Conservation (phyloP, 2,329 filamentous ascomycete genomes). For the Aspergillus ruber region DNA sequence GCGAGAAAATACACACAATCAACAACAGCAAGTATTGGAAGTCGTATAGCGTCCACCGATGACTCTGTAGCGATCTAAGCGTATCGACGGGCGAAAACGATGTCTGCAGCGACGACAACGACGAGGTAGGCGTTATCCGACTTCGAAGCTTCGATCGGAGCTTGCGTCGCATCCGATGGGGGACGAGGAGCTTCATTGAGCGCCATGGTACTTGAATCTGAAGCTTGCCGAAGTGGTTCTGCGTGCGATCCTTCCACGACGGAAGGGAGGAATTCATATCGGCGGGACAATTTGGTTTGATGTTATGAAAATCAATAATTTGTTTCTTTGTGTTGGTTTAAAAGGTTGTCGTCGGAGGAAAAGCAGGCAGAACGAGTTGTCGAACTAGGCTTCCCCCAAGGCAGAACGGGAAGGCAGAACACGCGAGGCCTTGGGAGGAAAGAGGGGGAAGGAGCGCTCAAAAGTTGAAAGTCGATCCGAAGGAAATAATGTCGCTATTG, state of each 20-base stretch:
- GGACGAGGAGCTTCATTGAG: conserved; percentile 47
- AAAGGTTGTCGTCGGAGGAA: no score
- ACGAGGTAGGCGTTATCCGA: conserved; percentile 60
- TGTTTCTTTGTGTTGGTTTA: no score
- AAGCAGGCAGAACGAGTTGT: no score
- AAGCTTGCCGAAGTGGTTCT: conserved; percentile 39
- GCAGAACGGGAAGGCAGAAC: conserved; percentile 9
- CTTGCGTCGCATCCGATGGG: conserved; percentile 60
- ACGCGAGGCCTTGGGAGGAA: conserved; percentile 16
- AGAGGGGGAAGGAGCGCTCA: conserved; percentile 11
- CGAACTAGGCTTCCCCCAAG: background rate
- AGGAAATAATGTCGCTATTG: no score
- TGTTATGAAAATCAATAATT: background rate
- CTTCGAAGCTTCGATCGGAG: conserved; percentile 64
- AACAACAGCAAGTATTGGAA: conserved; percentile 74
- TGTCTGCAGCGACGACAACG: conserved; percentile 69
- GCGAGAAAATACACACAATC: conserved; percentile 70
- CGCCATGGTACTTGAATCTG: conserved; percentile 45
- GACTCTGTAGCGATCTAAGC: conserved; percentile 65
- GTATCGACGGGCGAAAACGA: conserved; percentile 78
- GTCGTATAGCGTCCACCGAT: conserved; percentile 77
- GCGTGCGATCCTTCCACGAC: conserved; percentile 43
- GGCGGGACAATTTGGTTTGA: conserved; percentile 16
- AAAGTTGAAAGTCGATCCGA: no score
- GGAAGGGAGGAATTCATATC: conserved; percentile 33